These are phyloP conservation scores for Musa acuminata DNA, from an alignment of 176 grass and related monocot species.

Conservation along the genomic window DNA sequence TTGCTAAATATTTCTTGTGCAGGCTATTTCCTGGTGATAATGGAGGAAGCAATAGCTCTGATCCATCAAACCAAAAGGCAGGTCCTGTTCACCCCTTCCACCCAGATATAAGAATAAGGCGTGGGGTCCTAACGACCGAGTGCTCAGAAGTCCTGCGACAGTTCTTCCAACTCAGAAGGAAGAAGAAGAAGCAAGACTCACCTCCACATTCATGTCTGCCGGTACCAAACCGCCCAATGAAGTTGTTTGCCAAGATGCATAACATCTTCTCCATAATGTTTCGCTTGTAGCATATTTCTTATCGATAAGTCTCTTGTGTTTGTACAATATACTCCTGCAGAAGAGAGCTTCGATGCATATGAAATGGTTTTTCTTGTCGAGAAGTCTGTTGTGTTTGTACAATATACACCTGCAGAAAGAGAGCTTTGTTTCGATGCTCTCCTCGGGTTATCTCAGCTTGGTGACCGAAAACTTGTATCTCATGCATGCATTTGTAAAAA, in stretches of 20 bases:
- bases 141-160: constrained; percentile 80
- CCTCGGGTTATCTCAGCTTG: too few species aligned
- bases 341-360: too few species aligned
- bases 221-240: constrained; percentile 43
- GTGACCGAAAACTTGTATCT: too few species aligned
- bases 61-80: constrained; percentile 21
- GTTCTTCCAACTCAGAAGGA: constrained; percentile 77
- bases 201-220: constrained; percentile 28
- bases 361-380: too few species aligned
- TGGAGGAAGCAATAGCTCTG: constrained; percentile 38
- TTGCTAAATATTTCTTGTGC: neutral
- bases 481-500: too few species aligned
- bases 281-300: constrained; percentile 39
- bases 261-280: constrained; percentile 61
- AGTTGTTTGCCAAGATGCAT: constrained; percentile 76
- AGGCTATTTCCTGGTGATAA: constrained; percentile 10
- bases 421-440: neutral
- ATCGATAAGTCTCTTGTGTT: too few species aligned
- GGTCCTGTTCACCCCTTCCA: constrained; percentile 91
- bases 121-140: constrained; percentile 52
- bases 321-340: too few species aligned
- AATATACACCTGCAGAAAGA: neutral
- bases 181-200: constrained; percentile 36
- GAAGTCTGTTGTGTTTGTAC: too few species aligned
- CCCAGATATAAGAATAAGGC: constrained; percentile 68